Conservation (phyloP, 2,329 filamentous ascomycete species). For the Fusarium sp. region DNA sequence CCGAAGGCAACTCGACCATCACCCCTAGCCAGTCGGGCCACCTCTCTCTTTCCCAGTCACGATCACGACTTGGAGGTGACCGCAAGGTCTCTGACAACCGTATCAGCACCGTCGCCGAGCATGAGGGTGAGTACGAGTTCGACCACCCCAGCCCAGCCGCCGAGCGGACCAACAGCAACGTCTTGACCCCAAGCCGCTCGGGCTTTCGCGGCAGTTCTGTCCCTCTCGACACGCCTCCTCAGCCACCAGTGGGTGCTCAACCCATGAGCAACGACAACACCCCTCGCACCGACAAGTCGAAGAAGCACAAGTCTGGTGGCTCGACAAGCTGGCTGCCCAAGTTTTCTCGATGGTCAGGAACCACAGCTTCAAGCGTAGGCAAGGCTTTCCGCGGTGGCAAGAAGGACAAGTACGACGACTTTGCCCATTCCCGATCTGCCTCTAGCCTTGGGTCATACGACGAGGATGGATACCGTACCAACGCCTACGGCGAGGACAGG, state of each 20-base stretch:
- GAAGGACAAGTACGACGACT: conserved; percentile 69
- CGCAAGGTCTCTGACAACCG: conserved; percentile 75
- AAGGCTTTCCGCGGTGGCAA: conserved; percentile 73
- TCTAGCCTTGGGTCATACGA: conserved; percentile 75
- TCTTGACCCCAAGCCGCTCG: conserved; percentile 67
- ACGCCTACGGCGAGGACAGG: conserved; percentile 67
- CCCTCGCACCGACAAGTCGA: conserved; percentile 73
- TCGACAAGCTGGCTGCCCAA: conserved; percentile 85
- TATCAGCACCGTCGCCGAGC: conserved; percentile 88
- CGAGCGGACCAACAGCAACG: conserved; percentile 55
- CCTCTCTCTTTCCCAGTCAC: conserved; percentile 67
- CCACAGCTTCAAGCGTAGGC: conserved; percentile 86
- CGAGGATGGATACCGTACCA: conserved; percentile 61
- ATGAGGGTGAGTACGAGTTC: conserved; percentile 74
- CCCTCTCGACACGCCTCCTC: conserved; percentile 66
- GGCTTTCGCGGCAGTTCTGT: conserved; percentile 60
- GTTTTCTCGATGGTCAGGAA: conserved; percentile 97
- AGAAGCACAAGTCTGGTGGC: conserved; percentile 86
- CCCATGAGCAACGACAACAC: conserved; percentile 78
- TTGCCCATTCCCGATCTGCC: conserved; percentile 73
- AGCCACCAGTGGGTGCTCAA: conserved; percentile 51
- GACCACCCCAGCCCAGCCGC: conserved; percentile 57
- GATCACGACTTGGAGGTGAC: conserved; percentile 56
- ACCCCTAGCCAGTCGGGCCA: conserved; percentile 79
- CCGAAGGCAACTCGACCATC: conserved; percentile 76